phyloP scores from a whole-genome alignment of 176 grass and related monocot genomes.

The Juncus effusus region DNA sequence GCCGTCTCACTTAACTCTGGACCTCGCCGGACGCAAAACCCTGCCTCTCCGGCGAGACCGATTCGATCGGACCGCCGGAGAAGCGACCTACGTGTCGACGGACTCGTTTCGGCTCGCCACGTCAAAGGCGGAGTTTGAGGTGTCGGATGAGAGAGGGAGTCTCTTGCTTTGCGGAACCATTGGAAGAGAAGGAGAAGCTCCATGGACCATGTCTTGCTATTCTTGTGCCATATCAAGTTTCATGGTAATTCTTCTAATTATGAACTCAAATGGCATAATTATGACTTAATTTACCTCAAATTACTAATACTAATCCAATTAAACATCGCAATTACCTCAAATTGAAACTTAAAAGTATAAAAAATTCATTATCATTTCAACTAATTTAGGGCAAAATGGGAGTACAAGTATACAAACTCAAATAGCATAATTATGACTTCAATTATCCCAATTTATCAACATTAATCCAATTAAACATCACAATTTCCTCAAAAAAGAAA shows the following conservation, averaged over 20 bases:
- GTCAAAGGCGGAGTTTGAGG: constrained; percentile 49
- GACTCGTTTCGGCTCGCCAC: constrained; percentile 38
- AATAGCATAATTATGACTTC: background rate
- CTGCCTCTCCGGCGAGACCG: constrained; percentile 67
- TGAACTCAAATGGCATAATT: too few relatives aligned
- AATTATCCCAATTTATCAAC: background rate
- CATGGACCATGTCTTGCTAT: constrained; percentile 73
- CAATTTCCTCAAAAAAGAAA: too few relatives aligned
- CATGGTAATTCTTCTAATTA: constrained; percentile 11
- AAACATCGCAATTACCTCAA: too few relatives aligned
- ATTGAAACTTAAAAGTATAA: too few relatives aligned
- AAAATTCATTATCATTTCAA: too few relatives aligned
- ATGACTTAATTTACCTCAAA: too few relatives aligned
- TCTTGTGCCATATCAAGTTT: constrained; percentile 30
- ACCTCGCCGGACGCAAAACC: constrained; percentile 26
- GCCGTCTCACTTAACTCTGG: constrained; percentile 39
- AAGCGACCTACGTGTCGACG: constrained; percentile 76
- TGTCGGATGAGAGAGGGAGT: constrained; percentile 59
- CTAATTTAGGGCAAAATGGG: too few relatives aligned
- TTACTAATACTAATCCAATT: too few relatives aligned
- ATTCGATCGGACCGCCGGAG: constrained; percentile 42
- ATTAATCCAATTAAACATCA: background rate
- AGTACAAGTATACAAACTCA: constrained; percentile 70
- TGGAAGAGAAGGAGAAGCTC: constrained; percentile 38
- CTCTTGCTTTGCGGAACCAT: constrained; percentile 57